These are phyloP conservation scores for Pelargonium fulgidum DNA, from an alignment of 441 rosid genomes.

Conservation along the genomic window DNA sequence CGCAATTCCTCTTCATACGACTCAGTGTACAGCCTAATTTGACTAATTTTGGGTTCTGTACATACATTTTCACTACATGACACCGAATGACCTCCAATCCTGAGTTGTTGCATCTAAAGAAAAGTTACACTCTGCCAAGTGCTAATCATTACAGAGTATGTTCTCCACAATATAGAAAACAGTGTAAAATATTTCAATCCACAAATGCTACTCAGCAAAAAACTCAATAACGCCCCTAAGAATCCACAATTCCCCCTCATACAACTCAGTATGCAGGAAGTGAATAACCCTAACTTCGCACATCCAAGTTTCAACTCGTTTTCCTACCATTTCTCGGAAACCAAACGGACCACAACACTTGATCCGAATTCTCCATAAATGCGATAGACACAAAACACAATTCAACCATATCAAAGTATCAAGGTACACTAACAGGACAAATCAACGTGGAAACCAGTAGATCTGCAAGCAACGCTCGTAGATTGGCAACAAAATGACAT, in stretches of 20 bases:
- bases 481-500: background rate
- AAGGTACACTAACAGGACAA: background rate
- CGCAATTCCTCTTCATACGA: too few species aligned
- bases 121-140: too few species aligned
- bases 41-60: too few species aligned
- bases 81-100: too few species aligned
- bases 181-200: too few species aligned
- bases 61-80: too few species aligned
- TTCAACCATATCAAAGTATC: background rate
- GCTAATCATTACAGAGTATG: too few species aligned
- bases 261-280: background rate
- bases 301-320: constrained; percentile 8
- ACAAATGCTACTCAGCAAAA: background rate
- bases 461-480: background rate
- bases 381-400: background rate
- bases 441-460: background rate
- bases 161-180: too few species aligned
- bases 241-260: background rate
- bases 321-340: constrained; percentile 10
- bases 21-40: too few species aligned
- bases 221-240: background rate
- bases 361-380: background rate
- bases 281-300: background rate
- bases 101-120: too few species aligned
- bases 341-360: background rate